These are phyloP conservation scores for Rhodosporidiobolus sp. DNA, from an alignment of 768 basidiomycete species.

Conservation along the genomic window DNA sequence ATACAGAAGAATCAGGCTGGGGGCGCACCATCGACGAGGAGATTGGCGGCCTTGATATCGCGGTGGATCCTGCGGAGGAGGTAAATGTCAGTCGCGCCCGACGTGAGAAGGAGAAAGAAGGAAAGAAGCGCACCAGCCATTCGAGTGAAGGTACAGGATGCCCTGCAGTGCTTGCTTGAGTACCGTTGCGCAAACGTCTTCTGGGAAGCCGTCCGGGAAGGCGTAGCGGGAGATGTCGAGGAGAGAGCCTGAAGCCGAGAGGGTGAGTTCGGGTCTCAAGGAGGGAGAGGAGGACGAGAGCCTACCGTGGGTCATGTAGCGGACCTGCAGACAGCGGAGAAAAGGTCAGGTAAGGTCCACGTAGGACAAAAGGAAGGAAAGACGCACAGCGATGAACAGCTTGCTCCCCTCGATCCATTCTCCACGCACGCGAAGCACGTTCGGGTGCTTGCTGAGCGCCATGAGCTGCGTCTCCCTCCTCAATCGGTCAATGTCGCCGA, in stretches of 20 bases:
- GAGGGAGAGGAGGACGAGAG: not conserved
- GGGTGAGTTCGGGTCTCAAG: conserved; percentile 3
- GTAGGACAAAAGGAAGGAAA: conserved; percentile 14
- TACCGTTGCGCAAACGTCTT: conserved; percentile 80
- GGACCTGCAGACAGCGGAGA: conserved; percentile 13
- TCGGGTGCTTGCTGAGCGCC: conserved; percentile 89
- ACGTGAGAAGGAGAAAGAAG: not conserved
- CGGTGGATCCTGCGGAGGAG: conserved; percentile 68
- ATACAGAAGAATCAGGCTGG: conserved; percentile 60
- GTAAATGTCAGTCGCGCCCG: not conserved
- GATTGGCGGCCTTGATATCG: conserved; percentile 89
- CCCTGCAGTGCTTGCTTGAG: conserved; percentile 81
- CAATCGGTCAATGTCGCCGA: conserved; percentile 31
- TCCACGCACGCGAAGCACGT: conserved; percentile 84
- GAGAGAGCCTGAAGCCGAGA: conserved; percentile 58
- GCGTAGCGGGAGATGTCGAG: conserved; percentile 74
- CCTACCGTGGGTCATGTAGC: conserved; percentile 25
- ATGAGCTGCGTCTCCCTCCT: conserved; percentile 74
- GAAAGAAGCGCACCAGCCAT: conserved; percentile 58
- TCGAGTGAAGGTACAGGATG: conserved; percentile 79
- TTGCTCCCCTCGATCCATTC: conserved; percentile 82
- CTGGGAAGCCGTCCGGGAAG: conserved; percentile 85
- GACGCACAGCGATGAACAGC: conserved; percentile 65
- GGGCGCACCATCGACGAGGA: conserved; percentile 85
- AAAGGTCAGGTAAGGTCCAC: not conserved